Base-by-base conservation (phyloP, 75 land plant genomes). In the Picea glauca region DNA sequence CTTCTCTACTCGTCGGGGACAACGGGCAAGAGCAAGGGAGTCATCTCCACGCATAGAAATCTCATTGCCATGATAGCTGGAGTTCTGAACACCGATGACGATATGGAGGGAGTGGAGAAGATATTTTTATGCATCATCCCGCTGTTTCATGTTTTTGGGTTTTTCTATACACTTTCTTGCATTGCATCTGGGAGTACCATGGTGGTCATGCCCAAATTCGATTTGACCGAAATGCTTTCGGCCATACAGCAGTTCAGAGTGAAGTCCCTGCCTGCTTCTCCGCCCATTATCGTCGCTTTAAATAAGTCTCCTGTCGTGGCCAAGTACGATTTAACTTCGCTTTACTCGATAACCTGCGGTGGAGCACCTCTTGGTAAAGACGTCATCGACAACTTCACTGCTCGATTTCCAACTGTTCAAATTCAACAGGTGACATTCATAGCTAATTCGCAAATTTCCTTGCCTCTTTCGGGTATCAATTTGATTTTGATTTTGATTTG, bases 1-100 rank as follows among this genome's bases (percentile, higher is more conserved):
- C 81, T 94, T n/a, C 83, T 94, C 7, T 94, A 87, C 83, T 92
- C 97, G n/a, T 94, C 97, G 26, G 96, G 96, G 6, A 94, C 96
- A 4, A 94, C 96, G 18, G 94, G 96, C 54, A 59, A 58, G 43
- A 87, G 86, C 72, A 94, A 94, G 73, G 96, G 94, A 0, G 96
- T 91, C 32, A 60, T 80, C 60, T 56, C 86, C 59, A 90, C 87
- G 64, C 94, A 92, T 78, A 77, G 89, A 67, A 92, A 90, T 75
- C 67, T 84, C 59, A 86, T 90, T 59, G 86, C 90, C 13, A 21
- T 82, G 26, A 54, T 82, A 7, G 75, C 80, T 1, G 73, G 75
- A 11, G 13, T 74, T 13, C 23, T 74, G 17, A 18, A 33, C 6
- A 31, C n/a, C 13, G 30, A 1, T 14, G n/a, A 20, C 3, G 30